A percentile compares a stretch with the other conserved stretches of the same genome.
Conservation (phyloP, 306 rosid genomes). For the Cucurbita pepo region DNA sequence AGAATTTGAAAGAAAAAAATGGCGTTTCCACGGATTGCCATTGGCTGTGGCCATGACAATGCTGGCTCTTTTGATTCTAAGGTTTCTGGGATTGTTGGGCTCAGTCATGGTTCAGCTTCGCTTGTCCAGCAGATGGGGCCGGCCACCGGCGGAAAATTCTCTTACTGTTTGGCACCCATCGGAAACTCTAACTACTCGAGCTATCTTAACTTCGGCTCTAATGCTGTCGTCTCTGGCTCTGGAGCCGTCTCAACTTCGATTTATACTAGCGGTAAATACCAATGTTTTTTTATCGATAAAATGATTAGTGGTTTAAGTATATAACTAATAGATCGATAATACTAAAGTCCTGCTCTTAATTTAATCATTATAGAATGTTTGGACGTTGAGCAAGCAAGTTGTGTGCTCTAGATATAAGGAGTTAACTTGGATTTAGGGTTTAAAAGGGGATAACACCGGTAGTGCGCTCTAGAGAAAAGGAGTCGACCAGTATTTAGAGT, state of each 20-base stretch:
- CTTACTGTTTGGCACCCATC: conserved; percentile 31
- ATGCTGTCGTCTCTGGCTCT: conserved; percentile 11
- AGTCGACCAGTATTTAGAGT: too few relatives aligned
- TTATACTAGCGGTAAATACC: not conserved
- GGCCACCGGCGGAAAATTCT: conserved; percentile 20
- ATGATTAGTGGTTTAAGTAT: too few relatives aligned
- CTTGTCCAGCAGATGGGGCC: conserved; percentile 21
- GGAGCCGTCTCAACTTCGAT: conserved; percentile 16
- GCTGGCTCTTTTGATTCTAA: not conserved
- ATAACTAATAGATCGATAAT: too few relatives aligned
- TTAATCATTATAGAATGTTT: too few relatives aligned
- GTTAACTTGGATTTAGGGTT: too few relatives aligned
- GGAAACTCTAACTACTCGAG: not conserved
- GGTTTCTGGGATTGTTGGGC: conserved; percentile 39
- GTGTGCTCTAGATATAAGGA: too few relatives aligned
- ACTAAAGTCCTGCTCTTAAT: too few relatives aligned
- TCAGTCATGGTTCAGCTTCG: conserved; percentile 23
- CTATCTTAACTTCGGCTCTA: conserved; percentile 14
- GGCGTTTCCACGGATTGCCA: conserved; percentile 7
- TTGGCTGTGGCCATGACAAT: conserved; percentile 35
- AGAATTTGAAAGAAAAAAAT: not conserved
- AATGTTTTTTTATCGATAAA: too few relatives aligned
- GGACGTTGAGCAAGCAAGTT: too few relatives aligned
- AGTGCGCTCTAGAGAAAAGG: too few relatives aligned
- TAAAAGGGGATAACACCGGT: too few relatives aligned